Evolutionary conservation across 495 filamentous ascomycete genomes (phyloP).

Genomic region (Penicillium cinerascens): DNA sequence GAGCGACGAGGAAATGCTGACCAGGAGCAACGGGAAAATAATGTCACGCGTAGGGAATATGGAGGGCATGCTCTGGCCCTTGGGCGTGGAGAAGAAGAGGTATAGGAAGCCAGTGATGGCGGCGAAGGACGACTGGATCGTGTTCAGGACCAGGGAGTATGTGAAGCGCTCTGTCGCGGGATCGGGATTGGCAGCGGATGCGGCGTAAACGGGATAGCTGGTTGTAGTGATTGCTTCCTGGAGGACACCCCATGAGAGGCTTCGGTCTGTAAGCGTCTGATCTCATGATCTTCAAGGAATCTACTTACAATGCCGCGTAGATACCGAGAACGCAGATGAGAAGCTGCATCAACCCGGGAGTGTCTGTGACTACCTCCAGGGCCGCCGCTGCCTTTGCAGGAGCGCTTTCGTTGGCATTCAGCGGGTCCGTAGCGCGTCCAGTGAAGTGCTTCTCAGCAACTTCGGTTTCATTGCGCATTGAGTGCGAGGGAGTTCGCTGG

Average conservation of each 20-base stretch:
- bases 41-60: constrained; percentile 75
- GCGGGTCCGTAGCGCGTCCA: constrained; percentile 17
- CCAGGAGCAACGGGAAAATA: constrained; percentile 73
- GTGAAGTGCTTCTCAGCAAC: constrained; percentile 26
- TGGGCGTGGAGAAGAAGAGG: constrained; percentile 64
- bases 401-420: constrained; percentile 37
- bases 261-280: constrained; percentile 35
- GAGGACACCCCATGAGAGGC: constrained; percentile 90
- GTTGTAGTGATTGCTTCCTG: constrained; percentile 98
- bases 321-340: constrained; percentile 87
- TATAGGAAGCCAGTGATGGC: constrained; percentile 77
- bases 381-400: constrained; percentile 25
- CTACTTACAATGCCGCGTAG: constrained; percentile 86
- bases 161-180: constrained; percentile 67
- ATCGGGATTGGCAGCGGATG: constrained; percentile 49
- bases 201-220: constrained; percentile 53
- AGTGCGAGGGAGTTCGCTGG: constrained; percentile 61
- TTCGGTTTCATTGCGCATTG: constrained; percentile 38
- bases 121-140: constrained; percentile 90
- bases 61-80: constrained; percentile 49
- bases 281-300: neutral
- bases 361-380: constrained; percentile 31
- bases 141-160: constrained; percentile 91
- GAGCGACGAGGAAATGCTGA: constrained; percentile 82
- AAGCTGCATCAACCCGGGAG: constrained; percentile 64